These are phyloP conservation scores for Mucor piriformis DNA, from an alignment of 371 early-diverging fungal genomes.

Conservation along the genomic window DNA sequence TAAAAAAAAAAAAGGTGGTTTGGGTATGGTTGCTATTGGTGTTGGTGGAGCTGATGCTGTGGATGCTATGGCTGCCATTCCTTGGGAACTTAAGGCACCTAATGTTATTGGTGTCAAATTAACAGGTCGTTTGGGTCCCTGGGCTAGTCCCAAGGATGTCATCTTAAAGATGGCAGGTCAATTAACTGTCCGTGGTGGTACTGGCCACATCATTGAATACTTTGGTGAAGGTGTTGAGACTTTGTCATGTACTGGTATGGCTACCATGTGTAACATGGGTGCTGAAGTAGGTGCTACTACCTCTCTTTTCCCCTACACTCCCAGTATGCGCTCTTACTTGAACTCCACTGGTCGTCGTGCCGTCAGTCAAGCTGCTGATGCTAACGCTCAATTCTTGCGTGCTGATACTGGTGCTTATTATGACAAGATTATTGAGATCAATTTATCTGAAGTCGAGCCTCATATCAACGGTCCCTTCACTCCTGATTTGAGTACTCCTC, in stretches of 20 bases:
- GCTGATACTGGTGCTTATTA: slow-evolving; percentile 62
- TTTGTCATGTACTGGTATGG: slow-evolving; percentile 93
- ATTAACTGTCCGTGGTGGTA: slow-evolving; percentile 89
- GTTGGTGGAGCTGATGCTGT: slow-evolving; percentile 97
- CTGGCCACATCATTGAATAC: slow-evolving; percentile 91
- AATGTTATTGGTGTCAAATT: slow-evolving; percentile 93
- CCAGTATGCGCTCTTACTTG: slow-evolving; percentile 81
- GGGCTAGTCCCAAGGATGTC: slow-evolving; percentile 94
- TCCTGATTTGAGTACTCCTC: slow-evolving; percentile 91
- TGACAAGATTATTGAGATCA: slow-evolving; percentile 91
- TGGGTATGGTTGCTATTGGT: slow-evolving; percentile 92
- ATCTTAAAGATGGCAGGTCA: slow-evolving; percentile 87
- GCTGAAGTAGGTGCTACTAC: slow-evolving; percentile 95
- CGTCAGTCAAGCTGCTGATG: slow-evolving; percentile 75
- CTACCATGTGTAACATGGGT: slow-evolving; percentile 96
- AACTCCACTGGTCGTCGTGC: slow-evolving; percentile 73
- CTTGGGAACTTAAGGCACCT: slow-evolving; percentile 94
- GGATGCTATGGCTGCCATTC: slow-evolving; percentile 92
- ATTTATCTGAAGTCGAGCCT: slow-evolving; percentile 88
- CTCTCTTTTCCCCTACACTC: slow-evolving; percentile 85
- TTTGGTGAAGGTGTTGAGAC: slow-evolving; percentile 87
- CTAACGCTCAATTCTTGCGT: slow-evolving; percentile 54
- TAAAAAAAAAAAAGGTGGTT: slow-evolving; percentile 69
- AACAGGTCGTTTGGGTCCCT: slow-evolving; percentile 82
- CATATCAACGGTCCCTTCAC: slow-evolving; percentile 97